These are phyloP conservation scores for Epichloe brachyelytri DNA, from an alignment of 2,329 filamentous ascomycete species.

Conservation along the genomic window DNA sequence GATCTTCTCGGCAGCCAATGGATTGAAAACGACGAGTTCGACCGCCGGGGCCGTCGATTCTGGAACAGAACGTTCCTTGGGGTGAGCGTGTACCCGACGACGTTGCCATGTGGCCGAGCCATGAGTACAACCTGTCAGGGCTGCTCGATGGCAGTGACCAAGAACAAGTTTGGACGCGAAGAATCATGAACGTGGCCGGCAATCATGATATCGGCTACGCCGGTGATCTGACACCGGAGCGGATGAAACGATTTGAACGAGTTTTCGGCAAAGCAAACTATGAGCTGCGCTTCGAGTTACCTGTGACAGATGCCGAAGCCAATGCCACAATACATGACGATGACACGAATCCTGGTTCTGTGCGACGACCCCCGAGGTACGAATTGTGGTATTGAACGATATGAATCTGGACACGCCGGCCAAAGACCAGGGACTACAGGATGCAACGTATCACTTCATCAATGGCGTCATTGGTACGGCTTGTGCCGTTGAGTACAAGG, in stretches of 20 bases:
- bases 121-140: slow-evolving; percentile 37
- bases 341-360: slow-evolving; percentile 30
- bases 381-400: slow-evolving; percentile 77
- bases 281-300: slow-evolving; percentile 62
- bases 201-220: slow-evolving; percentile 97
- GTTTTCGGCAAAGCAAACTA: slow-evolving; percentile 85
- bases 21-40: slow-evolving; percentile 79
- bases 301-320: slow-evolving; percentile 25
- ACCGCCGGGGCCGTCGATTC: slow-evolving; percentile 56
- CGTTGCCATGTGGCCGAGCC: slow-evolving; percentile 32
- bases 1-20: slow-evolving; percentile 92
- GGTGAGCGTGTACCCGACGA: slow-evolving; percentile 50
- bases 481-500: slow-evolving; percentile 44
- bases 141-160: slow-evolving; percentile 31
- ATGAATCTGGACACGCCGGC: slow-evolving; percentile 89
- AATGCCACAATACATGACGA: slow-evolving; percentile 30
- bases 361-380: slow-evolving; percentile 53
- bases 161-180: slow-evolving; percentile 50
- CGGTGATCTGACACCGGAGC: slow-evolving; percentile 68
- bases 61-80: slow-evolving; percentile 72
- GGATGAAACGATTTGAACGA: slow-evolving; percentile 69
- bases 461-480: slow-evolving; percentile 54
- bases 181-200: slow-evolving; percentile 79
- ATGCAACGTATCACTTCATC: slow-evolving; percentile 65
- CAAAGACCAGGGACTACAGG: slow-evolving; percentile 51